phyloP scores from a whole-genome alignment of 208 protist genomes.

The Leptomonas pyrrhocoris region DNA sequence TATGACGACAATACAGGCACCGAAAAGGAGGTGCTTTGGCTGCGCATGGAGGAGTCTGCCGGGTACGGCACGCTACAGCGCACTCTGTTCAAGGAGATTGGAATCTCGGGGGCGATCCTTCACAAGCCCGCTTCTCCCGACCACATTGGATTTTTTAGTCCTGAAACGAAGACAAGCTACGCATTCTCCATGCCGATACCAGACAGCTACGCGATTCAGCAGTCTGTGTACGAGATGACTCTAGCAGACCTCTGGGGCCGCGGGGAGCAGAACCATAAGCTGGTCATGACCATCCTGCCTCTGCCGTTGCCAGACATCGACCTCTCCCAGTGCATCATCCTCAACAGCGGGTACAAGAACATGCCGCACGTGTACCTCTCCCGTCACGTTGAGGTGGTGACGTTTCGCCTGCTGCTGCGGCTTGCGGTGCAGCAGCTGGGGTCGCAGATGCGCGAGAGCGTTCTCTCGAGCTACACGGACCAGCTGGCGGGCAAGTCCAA shows the following conservation, averaged over 20 bases:
- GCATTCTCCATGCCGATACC: conserved; percentile 24
- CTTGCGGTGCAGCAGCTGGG: conserved; percentile 41
- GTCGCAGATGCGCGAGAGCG: conserved; percentile 5
- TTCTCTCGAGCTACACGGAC: conserved; percentile 18
- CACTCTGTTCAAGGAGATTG: conserved; percentile 26
- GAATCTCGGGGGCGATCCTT: not conserved
- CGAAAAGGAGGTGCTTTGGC: conserved; percentile 22
- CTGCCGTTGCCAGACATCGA: conserved; percentile 32
- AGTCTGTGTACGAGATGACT: conserved; percentile 13
- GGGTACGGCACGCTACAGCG: conserved; percentile 35
- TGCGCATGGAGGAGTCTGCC: conserved; percentile 28
- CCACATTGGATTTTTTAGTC: conserved; percentile 47
- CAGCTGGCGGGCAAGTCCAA: conserved; percentile 8
- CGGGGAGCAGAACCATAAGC: conserved; percentile 20
- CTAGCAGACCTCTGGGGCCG: conserved; percentile 29
- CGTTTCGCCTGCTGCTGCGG: conserved; percentile 35
- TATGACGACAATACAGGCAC: conserved; percentile 32
- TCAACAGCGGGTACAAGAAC: conserved; percentile 51
- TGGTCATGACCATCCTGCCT: conserved; percentile 56
- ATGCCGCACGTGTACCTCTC: conserved; percentile 54
- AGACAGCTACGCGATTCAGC: not conserved
- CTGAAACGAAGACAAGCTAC: conserved; percentile 16
- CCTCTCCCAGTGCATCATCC: conserved; percentile 20
- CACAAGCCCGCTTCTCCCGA: conserved; percentile 21
- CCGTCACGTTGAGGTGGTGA: conserved; percentile 8